phyloP scores from a whole-genome alignment of 495 filamentous ascomycete genomes.

The Evansstolkia leycettana region DNA sequence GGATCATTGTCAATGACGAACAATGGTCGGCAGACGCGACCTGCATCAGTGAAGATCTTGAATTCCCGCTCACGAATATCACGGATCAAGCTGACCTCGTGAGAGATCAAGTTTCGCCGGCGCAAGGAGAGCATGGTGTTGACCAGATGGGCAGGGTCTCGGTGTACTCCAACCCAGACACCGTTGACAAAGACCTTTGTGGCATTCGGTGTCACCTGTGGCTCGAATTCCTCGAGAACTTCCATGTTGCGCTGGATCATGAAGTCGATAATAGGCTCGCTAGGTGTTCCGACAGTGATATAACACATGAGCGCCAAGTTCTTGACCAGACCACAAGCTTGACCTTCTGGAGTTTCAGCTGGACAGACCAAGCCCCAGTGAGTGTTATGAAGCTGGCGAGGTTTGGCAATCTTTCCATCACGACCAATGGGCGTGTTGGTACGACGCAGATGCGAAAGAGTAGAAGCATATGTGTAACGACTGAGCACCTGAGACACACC shows the following conservation, averaged over 20 bases:
- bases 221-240: constrained; percentile 90
- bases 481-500: constrained; percentile 98
- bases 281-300: constrained; percentile 83
- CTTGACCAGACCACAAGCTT: constrained; percentile 97
- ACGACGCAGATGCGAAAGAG: constrained; percentile 85
- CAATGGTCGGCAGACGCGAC: constrained; percentile 82
- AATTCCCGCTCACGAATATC: constrained; percentile 96
- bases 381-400: constrained; percentile 94
- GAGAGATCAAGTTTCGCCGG: constrained; percentile 61
- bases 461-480: constrained; percentile 94
- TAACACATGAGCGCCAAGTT: constrained; percentile 97
- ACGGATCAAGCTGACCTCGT: constrained; percentile 83
- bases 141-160: constrained; percentile 71
- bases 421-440: constrained; percentile 97
- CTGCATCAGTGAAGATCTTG: constrained; percentile 96
- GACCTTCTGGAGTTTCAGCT: constrained; percentile 95
- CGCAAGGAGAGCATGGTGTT: constrained; percentile 64
- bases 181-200: constrained; percentile 98
- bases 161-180: constrained; percentile 85
- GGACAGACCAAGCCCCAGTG: constrained; percentile 98
- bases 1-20: constrained; percentile 78
- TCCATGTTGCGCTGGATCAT: constrained; percentile 94
- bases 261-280: constrained; percentile 84
- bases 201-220: constrained; percentile 72
- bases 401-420: constrained; percentile 97